A percentile compares a stretch with the other conserved stretches of the same genome.
These are phyloP conservation scores for Letharia lupina DNA, from an alignment of 495 filamentous ascomycete species.

Conservation along the genomic window DNA sequence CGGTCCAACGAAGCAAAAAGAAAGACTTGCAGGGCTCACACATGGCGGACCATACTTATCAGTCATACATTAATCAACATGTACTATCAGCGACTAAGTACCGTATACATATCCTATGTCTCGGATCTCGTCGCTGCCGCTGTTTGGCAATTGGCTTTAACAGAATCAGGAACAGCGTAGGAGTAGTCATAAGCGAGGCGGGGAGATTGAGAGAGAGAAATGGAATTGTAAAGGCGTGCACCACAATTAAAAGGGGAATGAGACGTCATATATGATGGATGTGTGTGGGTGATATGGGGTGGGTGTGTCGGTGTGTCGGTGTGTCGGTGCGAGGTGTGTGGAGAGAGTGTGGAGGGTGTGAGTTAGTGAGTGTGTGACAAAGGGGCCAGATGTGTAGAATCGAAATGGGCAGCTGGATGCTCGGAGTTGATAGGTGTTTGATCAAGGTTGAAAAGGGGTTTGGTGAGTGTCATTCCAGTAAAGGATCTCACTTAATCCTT, in stretches of 20 bases:
- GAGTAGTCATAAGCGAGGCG: background rate
- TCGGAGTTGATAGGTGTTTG: background rate
- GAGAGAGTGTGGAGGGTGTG: background rate
- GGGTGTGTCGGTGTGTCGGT: background rate
- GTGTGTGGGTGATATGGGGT: too few species aligned
- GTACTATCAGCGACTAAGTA: too few species aligned
- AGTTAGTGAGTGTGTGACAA: background rate
- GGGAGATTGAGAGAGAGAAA: background rate
- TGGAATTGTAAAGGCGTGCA: background rate
- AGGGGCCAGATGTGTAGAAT: background rate
- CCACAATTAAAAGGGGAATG: background rate
- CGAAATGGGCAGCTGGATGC: background rate
- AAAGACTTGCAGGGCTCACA: constrained; percentile 4
- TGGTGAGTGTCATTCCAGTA: too few species aligned
- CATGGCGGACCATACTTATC: background rate
- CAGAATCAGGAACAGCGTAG: background rate
- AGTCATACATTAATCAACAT: too few species aligned
- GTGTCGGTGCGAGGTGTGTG: background rate
- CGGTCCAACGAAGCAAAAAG: background rate
- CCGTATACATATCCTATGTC: background rate
- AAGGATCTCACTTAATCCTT: too few species aligned
- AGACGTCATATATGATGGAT: too few species aligned
- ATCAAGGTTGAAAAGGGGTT: too few species aligned
- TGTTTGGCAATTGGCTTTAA: background rate
- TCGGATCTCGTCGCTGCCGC: background rate